These are phyloP conservation scores for Hypholoma sublateritium DNA, from an alignment of 768 basidiomycete species.

Conservation along the genomic window DNA sequence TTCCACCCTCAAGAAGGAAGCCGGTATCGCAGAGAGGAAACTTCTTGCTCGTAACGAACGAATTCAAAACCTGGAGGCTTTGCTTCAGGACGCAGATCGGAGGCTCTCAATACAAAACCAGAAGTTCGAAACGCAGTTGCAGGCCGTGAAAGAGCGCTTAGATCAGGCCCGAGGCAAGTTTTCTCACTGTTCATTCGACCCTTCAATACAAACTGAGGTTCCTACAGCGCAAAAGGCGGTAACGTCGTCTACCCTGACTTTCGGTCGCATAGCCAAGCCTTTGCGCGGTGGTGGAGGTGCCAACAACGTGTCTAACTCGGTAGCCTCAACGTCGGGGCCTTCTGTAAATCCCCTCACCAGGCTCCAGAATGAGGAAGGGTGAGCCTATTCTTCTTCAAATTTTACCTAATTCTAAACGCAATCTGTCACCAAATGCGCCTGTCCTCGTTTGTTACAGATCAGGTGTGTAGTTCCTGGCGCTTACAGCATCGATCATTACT, in stretches of 20 bases:
- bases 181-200: constrained; percentile 2
- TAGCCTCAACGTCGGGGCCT: constrained; percentile 42
- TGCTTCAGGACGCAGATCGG: constrained; percentile 92
- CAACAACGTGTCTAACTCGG: constrained; percentile 36
- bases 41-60: constrained; percentile 95
- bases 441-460: constrained; percentile 25
- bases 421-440: constrained; percentile 12
- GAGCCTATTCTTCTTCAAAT: constrained; percentile 29
- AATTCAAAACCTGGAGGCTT: constrained; percentile 92
- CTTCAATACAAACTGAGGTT: constrained; percentile 6
- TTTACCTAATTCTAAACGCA: constrained; percentile 5
- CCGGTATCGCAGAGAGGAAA: constrained; percentile 95
- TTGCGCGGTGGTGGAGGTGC: constrained; percentile 89
- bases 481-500: constrained; percentile 14
- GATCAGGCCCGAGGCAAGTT: constrained; percentile 87
- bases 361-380: constrained; percentile 82
- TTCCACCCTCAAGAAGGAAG: constrained; percentile 94
- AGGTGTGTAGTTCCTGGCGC: constrained; percentile 33
- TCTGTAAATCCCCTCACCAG: constrained; percentile 66
- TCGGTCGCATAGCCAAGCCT: constrained; percentile 96
- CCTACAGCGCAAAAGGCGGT: constrained; percentile 74
- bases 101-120: constrained; percentile 90
- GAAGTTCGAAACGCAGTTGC: constrained; percentile 93
- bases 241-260: constrained; percentile 69
- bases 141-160: constrained; percentile 87